Conservation (phyloP, 768 basidiomycete genomes). For the Aureoboletus auriporus region DNA sequence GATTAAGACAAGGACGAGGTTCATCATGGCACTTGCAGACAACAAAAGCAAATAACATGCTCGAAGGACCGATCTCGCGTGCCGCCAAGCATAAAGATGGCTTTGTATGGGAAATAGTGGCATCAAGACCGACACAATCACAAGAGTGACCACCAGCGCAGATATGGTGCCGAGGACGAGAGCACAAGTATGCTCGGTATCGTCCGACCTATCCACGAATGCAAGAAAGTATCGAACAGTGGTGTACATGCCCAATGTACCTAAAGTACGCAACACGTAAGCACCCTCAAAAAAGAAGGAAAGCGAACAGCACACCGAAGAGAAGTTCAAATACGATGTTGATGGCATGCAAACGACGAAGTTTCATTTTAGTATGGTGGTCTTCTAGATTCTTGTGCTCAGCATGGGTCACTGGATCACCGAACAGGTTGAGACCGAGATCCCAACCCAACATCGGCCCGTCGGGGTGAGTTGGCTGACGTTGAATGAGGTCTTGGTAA, state of each 20-base stretch:
- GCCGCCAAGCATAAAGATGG: constrained; percentile 8
- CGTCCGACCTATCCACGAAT: constrained; percentile 41
- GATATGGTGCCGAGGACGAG: constrained; percentile 24
- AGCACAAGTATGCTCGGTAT: constrained; percentile 36
- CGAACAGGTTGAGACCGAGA: constrained; percentile 26
- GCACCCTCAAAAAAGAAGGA: background rate
- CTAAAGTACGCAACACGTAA: constrained; percentile 27
- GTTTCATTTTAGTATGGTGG: constrained; percentile 23
- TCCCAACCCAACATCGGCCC: constrained; percentile 28
- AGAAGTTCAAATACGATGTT: constrained; percentile 29
- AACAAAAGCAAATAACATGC: constrained; percentile 45
- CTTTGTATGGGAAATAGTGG: constrained; percentile 31
- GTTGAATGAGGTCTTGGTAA: constrained; percentile 35
- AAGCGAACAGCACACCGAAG: constrained; percentile 30
- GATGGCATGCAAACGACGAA: constrained; percentile 32
- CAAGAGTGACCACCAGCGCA: constrained; percentile 19
- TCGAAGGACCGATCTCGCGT: constrained; percentile 29
- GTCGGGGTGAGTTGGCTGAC: constrained; percentile 43
- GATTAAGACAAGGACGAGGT: constrained; percentile 48
- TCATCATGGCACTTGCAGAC: constrained; percentile 49
- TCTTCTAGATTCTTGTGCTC: constrained; percentile 32
- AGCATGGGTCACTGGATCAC: constrained; percentile 27
- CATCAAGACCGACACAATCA: constrained; percentile 38
- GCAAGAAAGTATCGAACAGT: constrained; percentile 64
- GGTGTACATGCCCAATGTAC: constrained; percentile 58